phyloP scores from a whole-genome alignment of 208 protist species.

The Crithidia brevicula region DNA sequence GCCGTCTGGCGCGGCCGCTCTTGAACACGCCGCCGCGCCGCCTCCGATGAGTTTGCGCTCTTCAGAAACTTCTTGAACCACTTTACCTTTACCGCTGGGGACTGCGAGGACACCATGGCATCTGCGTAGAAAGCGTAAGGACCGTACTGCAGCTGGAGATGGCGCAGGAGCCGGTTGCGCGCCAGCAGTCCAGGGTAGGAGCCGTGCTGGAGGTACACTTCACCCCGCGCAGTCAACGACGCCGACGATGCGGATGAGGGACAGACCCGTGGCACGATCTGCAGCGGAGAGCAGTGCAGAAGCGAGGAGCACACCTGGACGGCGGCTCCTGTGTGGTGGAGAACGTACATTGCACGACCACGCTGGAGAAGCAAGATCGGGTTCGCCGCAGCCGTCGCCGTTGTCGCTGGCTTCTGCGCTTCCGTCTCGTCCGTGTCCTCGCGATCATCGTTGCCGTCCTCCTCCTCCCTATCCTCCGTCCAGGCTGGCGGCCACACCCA shows the following conservation, averaged over 20 bases:
- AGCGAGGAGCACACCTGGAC: conserved; percentile 42
- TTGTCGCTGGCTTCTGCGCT: neutral
- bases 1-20: conserved; percentile 24
- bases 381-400: neutral
- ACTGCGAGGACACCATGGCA: conserved; percentile 6
- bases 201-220: conserved; percentile 27
- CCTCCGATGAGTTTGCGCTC: conserved; percentile 11
- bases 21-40: conserved; percentile 21
- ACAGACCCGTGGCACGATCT: neutral
- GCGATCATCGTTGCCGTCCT: neutral
- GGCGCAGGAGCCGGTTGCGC: conserved; percentile 8
- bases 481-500: conserved; percentile 36
- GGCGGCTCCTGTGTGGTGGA: conserved; percentile 39
- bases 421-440: neutral
- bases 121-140: conserved; percentile 11
- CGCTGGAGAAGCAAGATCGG: conserved; percentile 46
- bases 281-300: conserved; percentile 24
- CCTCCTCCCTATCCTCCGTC: conserved; percentile 5
- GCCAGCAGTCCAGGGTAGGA: conserved; percentile 24
- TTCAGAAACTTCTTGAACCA: conserved; percentile 36
- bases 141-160: conserved; percentile 30
- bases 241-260: neutral
- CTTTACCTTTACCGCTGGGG: conserved; percentile 16
- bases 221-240: neutral
- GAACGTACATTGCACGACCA: conserved; percentile 29